Conservation (phyloP, 495 filamentous ascomycete genomes). For the Acidiella bohemica region DNA sequence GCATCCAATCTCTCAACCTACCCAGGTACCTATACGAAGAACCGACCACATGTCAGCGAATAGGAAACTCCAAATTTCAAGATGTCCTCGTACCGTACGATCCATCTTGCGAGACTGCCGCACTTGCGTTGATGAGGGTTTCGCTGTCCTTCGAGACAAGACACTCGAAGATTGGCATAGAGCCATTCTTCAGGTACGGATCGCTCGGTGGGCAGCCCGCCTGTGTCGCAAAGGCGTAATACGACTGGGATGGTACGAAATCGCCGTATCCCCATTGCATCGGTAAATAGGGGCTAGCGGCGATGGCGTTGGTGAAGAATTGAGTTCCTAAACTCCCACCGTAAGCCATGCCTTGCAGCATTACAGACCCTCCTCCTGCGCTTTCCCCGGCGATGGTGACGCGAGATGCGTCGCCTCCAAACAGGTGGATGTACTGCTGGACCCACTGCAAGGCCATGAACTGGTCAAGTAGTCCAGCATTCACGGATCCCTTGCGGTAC, state of each 20-base stretch:
- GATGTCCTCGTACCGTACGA: constrained; percentile 35
- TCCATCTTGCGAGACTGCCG: constrained; percentile 33
- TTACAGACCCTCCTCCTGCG: constrained; percentile 40
- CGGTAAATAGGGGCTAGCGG: constrained; percentile 11
- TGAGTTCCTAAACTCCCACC: constrained; percentile 31
- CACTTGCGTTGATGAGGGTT: constrained; percentile 43
- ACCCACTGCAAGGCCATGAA: constrained; percentile 62
- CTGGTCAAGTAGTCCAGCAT: constrained; percentile 52
- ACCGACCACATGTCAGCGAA: too few species aligned
- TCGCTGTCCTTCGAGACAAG: constrained; percentile 38
- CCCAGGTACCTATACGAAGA: too few species aligned
- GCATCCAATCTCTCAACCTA: too few species aligned
- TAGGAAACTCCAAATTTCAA: too few species aligned
- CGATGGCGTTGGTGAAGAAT: constrained; percentile 22
- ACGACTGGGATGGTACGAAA: constrained; percentile 37
- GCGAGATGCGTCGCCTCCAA: constrained; percentile 49
- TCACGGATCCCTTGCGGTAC: constrained; percentile 38
- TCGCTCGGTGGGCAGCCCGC: constrained; percentile 35
- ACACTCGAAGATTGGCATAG: constrained; percentile 39
- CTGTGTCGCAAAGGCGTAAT: constrained; percentile 39
- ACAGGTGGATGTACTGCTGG: constrained; percentile 48
- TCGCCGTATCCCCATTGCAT: constrained; percentile 27
- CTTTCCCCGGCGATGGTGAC: constrained; percentile 57
- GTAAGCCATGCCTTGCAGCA: constrained; percentile 33
- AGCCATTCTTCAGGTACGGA: constrained; percentile 13